phyloP scores from a whole-genome alignment of 2,329 filamentous ascomycete species.

The Neopestalotiopsis sp. region DNA sequence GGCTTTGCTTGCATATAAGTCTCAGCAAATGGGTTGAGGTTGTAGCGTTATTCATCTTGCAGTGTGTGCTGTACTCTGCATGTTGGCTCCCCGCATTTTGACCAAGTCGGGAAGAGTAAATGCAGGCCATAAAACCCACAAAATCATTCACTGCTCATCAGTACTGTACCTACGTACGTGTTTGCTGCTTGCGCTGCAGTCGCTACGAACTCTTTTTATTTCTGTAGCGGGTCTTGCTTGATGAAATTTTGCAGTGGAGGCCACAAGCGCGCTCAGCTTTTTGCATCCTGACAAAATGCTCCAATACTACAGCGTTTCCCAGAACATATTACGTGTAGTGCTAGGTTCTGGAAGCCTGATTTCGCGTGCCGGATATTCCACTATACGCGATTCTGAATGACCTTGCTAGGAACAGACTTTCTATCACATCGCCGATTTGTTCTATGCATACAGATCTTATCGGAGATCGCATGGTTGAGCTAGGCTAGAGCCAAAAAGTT shows the following conservation, averaged over 20 bases:
- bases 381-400: neutral
- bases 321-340: neutral
- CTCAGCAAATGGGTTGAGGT: no score
- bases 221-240: neutral
- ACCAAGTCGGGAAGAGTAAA: no score
- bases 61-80: no score
- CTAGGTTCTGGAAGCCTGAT: no score
- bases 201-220: neutral
- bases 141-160: no score
- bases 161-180: neutral
- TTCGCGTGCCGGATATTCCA: neutral
- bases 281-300: neutral
- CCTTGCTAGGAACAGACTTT: neutral
- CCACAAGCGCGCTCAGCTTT: neutral
- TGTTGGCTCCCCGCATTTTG: no score
- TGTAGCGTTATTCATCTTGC: no score
- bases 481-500: neutral
- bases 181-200: no score
- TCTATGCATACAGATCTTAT: neutral
- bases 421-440: neutral
- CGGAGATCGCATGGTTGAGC: neutral
- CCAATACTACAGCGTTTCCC: neutral
- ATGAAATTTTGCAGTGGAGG: conserved; percentile 1
- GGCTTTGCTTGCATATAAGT: neutral
- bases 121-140: no score